These are phyloP conservation scores for Rhodotorula mucilaginosa DNA, from an alignment of 1,284 basidiomycete species.

Conservation along the genomic window DNA sequence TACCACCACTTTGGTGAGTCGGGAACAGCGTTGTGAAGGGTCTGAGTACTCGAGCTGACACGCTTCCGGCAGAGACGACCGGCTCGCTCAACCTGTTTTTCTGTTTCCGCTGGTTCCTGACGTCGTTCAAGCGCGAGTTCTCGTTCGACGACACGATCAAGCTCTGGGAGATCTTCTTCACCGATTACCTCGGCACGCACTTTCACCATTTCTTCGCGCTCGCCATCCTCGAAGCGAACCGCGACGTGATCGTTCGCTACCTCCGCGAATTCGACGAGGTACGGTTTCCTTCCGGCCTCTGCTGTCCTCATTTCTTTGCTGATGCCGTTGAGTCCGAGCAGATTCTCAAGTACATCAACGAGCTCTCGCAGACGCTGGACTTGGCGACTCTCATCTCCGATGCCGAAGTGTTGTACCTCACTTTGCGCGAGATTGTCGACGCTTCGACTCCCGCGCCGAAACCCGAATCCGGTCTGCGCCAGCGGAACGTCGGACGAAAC, in stretches of 20 bases:
- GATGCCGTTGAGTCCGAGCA: slow-evolving; percentile 53
- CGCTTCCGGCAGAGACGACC: slow-evolving; percentile 67
- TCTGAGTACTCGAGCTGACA: background rate
- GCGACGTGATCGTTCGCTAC: slow-evolving; percentile 89
- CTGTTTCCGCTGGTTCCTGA: slow-evolving; percentile 64
- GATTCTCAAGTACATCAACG: slow-evolving; percentile 64
- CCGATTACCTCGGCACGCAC: slow-evolving; percentile 77
- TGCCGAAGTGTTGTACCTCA: slow-evolving; percentile 87
- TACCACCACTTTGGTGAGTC: slow-evolving; percentile 75
- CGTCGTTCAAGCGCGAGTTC: slow-evolving; percentile 87
- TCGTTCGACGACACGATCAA: slow-evolving; percentile 79
- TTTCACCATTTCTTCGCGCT: slow-evolving; percentile 95
- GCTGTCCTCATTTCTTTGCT: background rate
- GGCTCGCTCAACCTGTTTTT: slow-evolving; percentile 95
- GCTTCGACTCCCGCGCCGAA: slow-evolving; percentile 3
- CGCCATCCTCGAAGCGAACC: slow-evolving; percentile 86
- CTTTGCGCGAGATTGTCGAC: slow-evolving; percentile 64
- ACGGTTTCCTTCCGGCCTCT: slow-evolving; percentile 3
- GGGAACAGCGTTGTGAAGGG: background rate
- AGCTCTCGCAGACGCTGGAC: slow-evolving; percentile 70
- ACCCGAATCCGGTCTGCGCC: background rate
- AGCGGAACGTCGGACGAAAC: background rate
- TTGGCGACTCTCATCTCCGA: slow-evolving; percentile 85
- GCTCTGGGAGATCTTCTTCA: slow-evolving; percentile 95
- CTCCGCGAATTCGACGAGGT: slow-evolving; percentile 66